Evolutionary conservation across 73 alveolate genomes (phyloP).

Genomic region (Tetrahymena elliotti): DNA sequence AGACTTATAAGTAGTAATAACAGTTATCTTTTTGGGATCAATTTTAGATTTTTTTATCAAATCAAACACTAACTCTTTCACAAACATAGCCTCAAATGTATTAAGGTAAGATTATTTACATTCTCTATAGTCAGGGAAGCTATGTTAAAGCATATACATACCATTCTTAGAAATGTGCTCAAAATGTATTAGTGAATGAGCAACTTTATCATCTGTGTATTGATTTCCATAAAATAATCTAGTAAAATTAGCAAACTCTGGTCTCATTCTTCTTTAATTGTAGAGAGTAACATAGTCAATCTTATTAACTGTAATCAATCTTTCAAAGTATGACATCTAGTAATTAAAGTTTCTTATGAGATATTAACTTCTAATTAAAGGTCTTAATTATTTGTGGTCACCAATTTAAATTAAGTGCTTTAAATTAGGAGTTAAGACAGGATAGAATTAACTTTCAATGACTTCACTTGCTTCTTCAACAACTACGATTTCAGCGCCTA

Average conservation of each 20-base stretch:
- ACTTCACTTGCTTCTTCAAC: constrained; percentile 92
- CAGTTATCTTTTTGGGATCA: constrained; percentile 49
- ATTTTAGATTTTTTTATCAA: constrained; percentile 43
- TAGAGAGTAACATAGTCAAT: constrained; percentile 39
- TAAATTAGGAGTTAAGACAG: constrained; percentile 49
- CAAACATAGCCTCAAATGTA: constrained; percentile 58
- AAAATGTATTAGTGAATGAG: neutral
- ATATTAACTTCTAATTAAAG: constrained; percentile 45
- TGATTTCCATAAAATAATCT: constrained; percentile 57
- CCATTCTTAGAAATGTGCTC: constrained; percentile 38
- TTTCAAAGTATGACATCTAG: constrained; percentile 75
- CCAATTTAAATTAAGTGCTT: constrained; percentile 77
- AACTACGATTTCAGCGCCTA: constrained; percentile 59
- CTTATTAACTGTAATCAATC: constrained; percentile 52
- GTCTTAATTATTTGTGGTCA: constrained; percentile 82
- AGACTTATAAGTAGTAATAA: constrained; percentile 69
- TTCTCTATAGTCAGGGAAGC: constrained; percentile 42
- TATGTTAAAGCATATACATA: constrained; percentile 65
- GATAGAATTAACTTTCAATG: constrained; percentile 65
- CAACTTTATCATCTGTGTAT: constrained; percentile 43
- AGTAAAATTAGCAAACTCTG: constrained; percentile 64
- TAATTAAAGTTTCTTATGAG: constrained; percentile 53
- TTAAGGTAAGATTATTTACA: constrained; percentile 51
- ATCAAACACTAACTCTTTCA: constrained; percentile 48
- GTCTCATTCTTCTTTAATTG: constrained; percentile 81